phyloP scores from a whole-genome alignment of 495 filamentous ascomycete genomes.

The Penicillium cinerascens region DNA sequence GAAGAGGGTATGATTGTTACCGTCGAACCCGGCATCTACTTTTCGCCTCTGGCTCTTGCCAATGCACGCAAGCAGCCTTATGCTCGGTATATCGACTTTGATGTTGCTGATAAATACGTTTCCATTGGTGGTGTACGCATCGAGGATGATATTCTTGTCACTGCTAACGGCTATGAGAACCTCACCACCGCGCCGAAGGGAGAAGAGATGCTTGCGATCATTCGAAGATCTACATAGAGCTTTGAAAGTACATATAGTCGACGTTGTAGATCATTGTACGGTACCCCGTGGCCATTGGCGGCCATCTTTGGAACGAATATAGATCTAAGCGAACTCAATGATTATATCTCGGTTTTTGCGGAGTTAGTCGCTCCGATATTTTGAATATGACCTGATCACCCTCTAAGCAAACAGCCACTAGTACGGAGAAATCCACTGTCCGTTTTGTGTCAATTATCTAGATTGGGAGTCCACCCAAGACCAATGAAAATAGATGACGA shows the following conservation, averaged over 20 bases:
- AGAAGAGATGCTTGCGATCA: constrained; percentile 61
- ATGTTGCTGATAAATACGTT: constrained; percentile 67
- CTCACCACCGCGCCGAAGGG: constrained; percentile 82
- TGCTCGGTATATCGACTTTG: constrained; percentile 71
- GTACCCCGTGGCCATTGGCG: background rate
- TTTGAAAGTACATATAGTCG: background rate
- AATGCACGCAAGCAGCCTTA: constrained; percentile 63
- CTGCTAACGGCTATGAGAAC: constrained; percentile 72
- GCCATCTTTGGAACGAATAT: too few species aligned
- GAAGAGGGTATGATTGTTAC: constrained; percentile 76
- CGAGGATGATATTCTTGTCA: constrained; percentile 88
- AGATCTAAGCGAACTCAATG: too few species aligned
- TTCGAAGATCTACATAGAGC: constrained; percentile 31
- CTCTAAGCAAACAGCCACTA: too few species aligned
- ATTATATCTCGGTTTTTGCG: too few species aligned
- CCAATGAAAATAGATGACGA: too few species aligned
- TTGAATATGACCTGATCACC: too few species aligned
- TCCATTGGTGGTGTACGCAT: constrained; percentile 84
- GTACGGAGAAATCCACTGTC: too few species aligned
- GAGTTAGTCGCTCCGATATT: too few species aligned
- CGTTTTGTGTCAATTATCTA: too few species aligned
- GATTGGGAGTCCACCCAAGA: too few species aligned
- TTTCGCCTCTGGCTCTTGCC: constrained; percentile 81
- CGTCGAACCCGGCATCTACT: constrained; percentile 87
- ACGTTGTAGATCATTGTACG: background rate